Conservation (phyloP, 345 rosid species). For the Syzygium jambos region DNA sequence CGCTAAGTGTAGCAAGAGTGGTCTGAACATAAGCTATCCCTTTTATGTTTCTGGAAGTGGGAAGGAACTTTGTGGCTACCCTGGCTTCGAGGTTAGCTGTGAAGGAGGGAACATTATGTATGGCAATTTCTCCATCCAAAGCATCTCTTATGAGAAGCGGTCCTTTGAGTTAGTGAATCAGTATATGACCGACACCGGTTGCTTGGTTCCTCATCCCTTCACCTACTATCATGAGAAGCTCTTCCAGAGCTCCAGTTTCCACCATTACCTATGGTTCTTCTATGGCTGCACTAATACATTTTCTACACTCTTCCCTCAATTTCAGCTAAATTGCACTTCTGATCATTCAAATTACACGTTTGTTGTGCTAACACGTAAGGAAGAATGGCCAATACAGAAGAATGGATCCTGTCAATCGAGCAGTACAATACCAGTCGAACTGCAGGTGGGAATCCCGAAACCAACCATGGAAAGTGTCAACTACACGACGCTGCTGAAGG, state of each 20-base stretch:
- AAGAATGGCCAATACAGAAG: neutral
- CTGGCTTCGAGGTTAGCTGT: accelerated
- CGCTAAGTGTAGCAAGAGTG: neutral
- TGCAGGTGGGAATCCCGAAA: neutral
- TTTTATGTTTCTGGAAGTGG: neutral
- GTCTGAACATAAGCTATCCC: neutral
- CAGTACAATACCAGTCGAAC: conserved; percentile 1
- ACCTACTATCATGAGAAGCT: accelerated
- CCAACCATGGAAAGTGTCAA: neutral
- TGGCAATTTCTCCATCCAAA: neutral
- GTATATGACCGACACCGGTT: accelerated
- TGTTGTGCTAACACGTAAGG: conserved; percentile 1
- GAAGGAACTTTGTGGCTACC: neutral
- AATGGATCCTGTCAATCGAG: neutral
- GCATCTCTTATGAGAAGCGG: neutral
- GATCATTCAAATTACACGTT: neutral
- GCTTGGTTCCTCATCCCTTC: accelerated
- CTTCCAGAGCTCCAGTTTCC: accelerated
- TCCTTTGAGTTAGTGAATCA: accelerated
- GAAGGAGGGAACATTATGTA: neutral
- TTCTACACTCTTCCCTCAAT: accelerated
- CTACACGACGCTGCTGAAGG: neutral
- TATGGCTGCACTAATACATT: neutral
- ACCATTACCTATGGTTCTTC: neutral
- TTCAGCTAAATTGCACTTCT: neutral